Base-by-base conservation (phyloP, 768 basidiomycete genomes). In the Suillus fuscotomentosus region DNA sequence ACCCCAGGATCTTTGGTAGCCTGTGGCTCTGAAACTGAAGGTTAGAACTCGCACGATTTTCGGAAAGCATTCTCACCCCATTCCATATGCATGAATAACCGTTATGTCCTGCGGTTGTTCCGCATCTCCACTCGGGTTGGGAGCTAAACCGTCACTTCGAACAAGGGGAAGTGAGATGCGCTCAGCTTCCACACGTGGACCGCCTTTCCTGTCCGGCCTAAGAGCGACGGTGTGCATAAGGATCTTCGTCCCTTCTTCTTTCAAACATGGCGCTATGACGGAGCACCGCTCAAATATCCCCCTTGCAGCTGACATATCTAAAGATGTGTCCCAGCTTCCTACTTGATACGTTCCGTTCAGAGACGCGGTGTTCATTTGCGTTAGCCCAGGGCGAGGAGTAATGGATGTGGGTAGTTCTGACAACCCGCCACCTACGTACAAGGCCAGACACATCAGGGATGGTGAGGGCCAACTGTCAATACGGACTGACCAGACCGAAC, bases 81-180 rank as follows among this genome's bases (percentile, higher is more conserved):
- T 84, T 10, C 87, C 87, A 71, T 88, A 88, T 38, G 85, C 84
- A 72, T 88, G 86, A 20, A 86, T 77, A 2, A 87, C 81, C n/a
- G 68, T 65, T 69, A 77, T 54, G 5, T 70, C 22, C 70, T 64
- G 56, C 68, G 66, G 42, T 5, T 62, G 38, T 42, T 65, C 76
- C 65, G 53, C 68, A 48, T 61, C 65, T 56, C 57, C 50, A 50
- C 57, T 24, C 64, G 1, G 0, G 11, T 24, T 24, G 59, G 34
- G 60, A 63, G 31, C 60, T 57, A 48, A 48, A 56, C 47, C 36
- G 56, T 51, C 59, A 64, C 61, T 53, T 62, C 51, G 63, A 48
- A 39, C 65, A 60, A 77, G 71, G 56, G 81, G 82, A 27, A 83
- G 66, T 42, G 70, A 65, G 59, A 82, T 65, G 64, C 69, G 65